Base-by-base conservation (phyloP, 805 yeast genomes). In the Kluyveromyces aestuarii region DNA sequence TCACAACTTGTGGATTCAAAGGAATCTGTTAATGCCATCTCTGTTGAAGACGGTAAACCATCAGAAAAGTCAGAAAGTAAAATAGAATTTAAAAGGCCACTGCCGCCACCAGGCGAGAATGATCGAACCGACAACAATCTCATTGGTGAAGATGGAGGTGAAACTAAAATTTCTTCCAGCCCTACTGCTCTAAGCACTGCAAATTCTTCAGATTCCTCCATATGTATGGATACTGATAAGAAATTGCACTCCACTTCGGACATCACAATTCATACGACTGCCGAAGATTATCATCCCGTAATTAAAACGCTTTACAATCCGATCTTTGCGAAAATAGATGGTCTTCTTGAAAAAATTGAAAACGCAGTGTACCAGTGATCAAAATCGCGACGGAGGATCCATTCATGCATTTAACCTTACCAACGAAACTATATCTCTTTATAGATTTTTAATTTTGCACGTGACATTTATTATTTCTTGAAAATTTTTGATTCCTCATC, bases 271-370 rank as follows among this genome's bases (percentile, higher is more conserved):
- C 37, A 50, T 30, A 55, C 64, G 13, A 45, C 50, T 25, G 42
- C 43, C 13, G 18, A 46, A 18, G 48, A 52, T 25, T 54, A 69
- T 27, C 79, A 75, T 54, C 76, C 79, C 3, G 63, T 68, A 5
- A 76, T 81, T 8, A 74, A 72, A 43, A 74, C 73, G 19, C 69
- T 81, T 61, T 82, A 81, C 62, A 68, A 75, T 55, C 85, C 86
- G 2, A 70, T 83, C 8, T 68, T 82, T 45, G 72, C 72, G 21
- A 75, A 75, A 53, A 66, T 76, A 52, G 72, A 71, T 47, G 63
- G 58, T 18, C 51, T 72, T 8, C 49, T 67, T 42, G 55, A 50
- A 50, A 55, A 62, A 47, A 54, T 60, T 46, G 47, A 48, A 41
- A 17, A 47, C 13, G 21, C 44, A 13, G 25, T 46, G 14, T n/a